Conservation (phyloP, 2,329 filamentous ascomycete species). For the Pestalotiopsis sp. region DNA sequence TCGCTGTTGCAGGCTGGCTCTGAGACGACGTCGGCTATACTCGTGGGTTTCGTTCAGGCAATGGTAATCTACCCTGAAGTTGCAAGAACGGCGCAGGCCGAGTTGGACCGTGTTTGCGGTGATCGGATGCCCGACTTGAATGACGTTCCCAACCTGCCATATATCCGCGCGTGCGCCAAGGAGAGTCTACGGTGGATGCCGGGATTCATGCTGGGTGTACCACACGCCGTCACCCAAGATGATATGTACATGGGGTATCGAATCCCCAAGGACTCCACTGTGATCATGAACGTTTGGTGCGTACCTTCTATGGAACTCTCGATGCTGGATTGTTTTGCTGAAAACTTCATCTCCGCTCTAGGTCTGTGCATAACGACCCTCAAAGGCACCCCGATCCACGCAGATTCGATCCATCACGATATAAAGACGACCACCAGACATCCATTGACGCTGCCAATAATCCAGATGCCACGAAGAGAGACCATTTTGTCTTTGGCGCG, state of each 20-base stretch:
- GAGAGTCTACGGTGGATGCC: slow-evolving; percentile 60
- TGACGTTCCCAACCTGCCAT: slow-evolving; percentile 51
- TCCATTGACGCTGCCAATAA: slow-evolving; percentile 32
- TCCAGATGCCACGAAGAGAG: slow-evolving; percentile 44
- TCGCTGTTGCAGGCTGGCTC: slow-evolving; percentile 32
- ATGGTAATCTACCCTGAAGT: slow-evolving; percentile 53
- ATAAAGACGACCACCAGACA: slow-evolving; percentile 20
- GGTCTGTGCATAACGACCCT: slow-evolving; percentile 39
- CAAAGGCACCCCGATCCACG: slow-evolving; percentile 39
- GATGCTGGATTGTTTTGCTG: too few relatives aligned
- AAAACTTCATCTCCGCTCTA: too few relatives aligned
- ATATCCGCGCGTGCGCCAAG: slow-evolving; percentile 54
- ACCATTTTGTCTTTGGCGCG: slow-evolving; percentile 57
- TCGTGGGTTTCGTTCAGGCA: slow-evolving; percentile 49
- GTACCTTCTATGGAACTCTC: slow-evolving; percentile 25
- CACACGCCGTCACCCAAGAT: slow-evolving; percentile 46
- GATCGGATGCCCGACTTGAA: slow-evolving; percentile 49
- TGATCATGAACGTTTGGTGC: slow-evolving; percentile 41
- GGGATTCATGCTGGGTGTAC: slow-evolving; percentile 34
- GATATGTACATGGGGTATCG: slow-evolving; percentile 44
- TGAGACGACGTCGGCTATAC: slow-evolving; percentile 45
- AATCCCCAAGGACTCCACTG: slow-evolving; percentile 43
- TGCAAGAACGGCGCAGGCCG: slow-evolving; percentile 49
- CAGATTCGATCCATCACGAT: slow-evolving; percentile 40
- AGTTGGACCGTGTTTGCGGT: slow-evolving; percentile 56